A percentile compares a stretch with the other conserved stretches of the same genome.
Conservation (phyloP, 177 flowering plant species). For the Vitis hybrid region DNA sequence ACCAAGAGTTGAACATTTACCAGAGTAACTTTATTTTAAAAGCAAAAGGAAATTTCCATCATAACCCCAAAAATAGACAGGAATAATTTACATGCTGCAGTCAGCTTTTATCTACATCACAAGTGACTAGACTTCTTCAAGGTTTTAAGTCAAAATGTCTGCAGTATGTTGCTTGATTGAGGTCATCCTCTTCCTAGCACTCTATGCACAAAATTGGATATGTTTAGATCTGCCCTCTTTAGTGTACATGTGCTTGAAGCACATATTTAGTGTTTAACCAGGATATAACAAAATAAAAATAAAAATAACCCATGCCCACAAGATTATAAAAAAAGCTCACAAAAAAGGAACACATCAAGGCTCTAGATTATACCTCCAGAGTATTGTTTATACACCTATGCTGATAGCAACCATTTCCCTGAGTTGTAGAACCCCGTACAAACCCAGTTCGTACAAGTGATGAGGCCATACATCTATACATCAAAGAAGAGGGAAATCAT, state of each 20-base stretch:
- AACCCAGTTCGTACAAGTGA: slow-evolving; percentile 94
- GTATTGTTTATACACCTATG: slow-evolving; percentile 84
- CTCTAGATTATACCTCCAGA: slow-evolving; percentile 65
- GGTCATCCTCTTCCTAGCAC: not conserved
- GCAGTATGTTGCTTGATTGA: not conserved
- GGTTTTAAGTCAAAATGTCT: not conserved
- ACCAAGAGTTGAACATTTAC: not conserved
- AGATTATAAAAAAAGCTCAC: not conserved
- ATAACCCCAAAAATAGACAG: slow-evolving; percentile 1
- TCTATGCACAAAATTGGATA: not conserved
- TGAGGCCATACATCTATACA: slow-evolving; percentile 91
- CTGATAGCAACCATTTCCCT: slow-evolving; percentile 99
- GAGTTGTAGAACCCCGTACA: slow-evolving; percentile 90
- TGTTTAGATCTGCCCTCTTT: no score
- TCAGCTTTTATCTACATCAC: not conserved
- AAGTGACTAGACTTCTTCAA: not conserved
- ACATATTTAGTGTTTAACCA: not conserved
- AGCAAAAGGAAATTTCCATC: not conserved
- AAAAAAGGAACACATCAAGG: not conserved
- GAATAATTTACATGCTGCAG: not conserved
- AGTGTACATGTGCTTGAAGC: not conserved
- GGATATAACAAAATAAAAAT: not conserved
- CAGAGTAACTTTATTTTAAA: not conserved
- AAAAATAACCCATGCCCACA: not conserved
- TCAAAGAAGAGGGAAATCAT: not conserved